Conservation (phyloP, 2,329 filamentous ascomycete genomes). For the Passalora sequoiae region DNA sequence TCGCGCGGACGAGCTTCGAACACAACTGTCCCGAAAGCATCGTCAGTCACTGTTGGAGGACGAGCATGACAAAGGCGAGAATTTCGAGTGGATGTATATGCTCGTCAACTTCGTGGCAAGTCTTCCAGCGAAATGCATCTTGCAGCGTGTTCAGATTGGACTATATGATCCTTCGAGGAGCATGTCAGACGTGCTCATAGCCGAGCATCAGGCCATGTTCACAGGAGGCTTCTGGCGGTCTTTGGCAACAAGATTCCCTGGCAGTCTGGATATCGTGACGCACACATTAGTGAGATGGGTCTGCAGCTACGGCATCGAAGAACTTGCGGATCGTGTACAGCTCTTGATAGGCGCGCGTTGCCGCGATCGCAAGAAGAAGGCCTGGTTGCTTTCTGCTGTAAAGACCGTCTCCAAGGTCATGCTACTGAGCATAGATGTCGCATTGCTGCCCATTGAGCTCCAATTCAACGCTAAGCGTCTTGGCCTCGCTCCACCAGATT, state of each 20-base stretch:
- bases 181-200: slow-evolving; percentile 17
- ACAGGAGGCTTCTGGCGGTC: slow-evolving; percentile 11
- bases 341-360: slow-evolving; percentile 7
- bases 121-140: slow-evolving; percentile 21
- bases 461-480: slow-evolving; percentile 25
- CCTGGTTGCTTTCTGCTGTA: slow-evolving; percentile 7
- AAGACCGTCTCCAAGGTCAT: slow-evolving; percentile 14
- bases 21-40: slow-evolving; percentile 10
- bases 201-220: slow-evolving; percentile 14
- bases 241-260: slow-evolving; percentile 18
- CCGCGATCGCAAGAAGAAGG: slow-evolving; percentile 11
- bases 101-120: slow-evolving; percentile 15
- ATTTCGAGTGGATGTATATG: slow-evolving; percentile 16
- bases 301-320: slow-evolving; percentile 17
- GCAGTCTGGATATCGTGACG: slow-evolving; percentile 13
- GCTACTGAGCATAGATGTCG: slow-evolving; percentile 20
- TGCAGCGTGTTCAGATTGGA: slow-evolving; percentile 24
- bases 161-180: slow-evolving; percentile 18
- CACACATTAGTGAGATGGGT: slow-evolving; percentile 15
- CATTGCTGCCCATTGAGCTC: slow-evolving; percentile 26
- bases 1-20: slow-evolving; percentile 9
- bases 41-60: slow-evolving; percentile 15
- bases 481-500: slow-evolving; percentile 22
- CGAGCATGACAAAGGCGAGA: slow-evolving; percentile 26
- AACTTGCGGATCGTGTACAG: slow-evolving; percentile 16